Evolutionary conservation across 1,139 yeast species (phyloP).

Genomic region (Saccharomyces uvarum): DNA sequence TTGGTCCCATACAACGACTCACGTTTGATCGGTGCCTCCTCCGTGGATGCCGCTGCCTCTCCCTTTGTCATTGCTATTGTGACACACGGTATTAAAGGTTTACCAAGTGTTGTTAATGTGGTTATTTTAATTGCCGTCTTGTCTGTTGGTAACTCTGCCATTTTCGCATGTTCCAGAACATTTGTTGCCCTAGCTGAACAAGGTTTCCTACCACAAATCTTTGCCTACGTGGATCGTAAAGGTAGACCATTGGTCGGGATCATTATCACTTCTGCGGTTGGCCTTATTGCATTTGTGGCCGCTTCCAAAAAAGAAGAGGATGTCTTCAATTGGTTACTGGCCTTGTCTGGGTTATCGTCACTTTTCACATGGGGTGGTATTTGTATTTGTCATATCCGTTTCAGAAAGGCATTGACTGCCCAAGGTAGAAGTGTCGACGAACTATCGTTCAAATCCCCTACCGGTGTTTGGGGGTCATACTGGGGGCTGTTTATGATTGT

Average conservation of each 20-base stretch:
- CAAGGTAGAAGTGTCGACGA: slow-evolving; percentile 53
- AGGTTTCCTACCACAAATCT: slow-evolving; percentile 53
- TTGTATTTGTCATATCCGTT: slow-evolving; percentile 54
- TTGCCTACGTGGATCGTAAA: slow-evolving; percentile 58
- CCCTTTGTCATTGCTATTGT: slow-evolving; percentile 56
- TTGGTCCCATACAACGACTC: slow-evolving; percentile 40
- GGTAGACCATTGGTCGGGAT: slow-evolving; percentile 65
- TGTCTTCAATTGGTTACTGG: slow-evolving; percentile 61
- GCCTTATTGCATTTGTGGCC: slow-evolving; percentile 52
- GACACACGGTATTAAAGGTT: slow-evolving; percentile 46
- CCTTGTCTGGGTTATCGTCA: slow-evolving; percentile 59
- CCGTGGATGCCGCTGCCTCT: slow-evolving; percentile 48
- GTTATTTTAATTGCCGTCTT: slow-evolving; percentile 54
- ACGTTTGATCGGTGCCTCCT: slow-evolving; percentile 35
- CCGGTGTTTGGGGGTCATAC: slow-evolving; percentile 49
- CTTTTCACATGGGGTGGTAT: slow-evolving; percentile 64
- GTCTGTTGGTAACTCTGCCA: slow-evolving; percentile 64
- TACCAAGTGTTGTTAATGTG: slow-evolving; percentile 48
- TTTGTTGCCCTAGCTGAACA: slow-evolving; percentile 57
- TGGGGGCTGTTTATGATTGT: slow-evolving; percentile 42
- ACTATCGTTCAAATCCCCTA: slow-evolving; percentile 46
- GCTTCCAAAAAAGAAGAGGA: slow-evolving; percentile 49
- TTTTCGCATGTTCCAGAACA: slow-evolving; percentile 59
- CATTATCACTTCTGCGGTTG: slow-evolving; percentile 41
- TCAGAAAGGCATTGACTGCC: slow-evolving; percentile 52